A percentile compares a stretch with the other conserved stretches of the same genome.
Evolutionary conservation across 441 rosid genomes (phyloP).

Genomic region (Jatropha multifida): DNA sequence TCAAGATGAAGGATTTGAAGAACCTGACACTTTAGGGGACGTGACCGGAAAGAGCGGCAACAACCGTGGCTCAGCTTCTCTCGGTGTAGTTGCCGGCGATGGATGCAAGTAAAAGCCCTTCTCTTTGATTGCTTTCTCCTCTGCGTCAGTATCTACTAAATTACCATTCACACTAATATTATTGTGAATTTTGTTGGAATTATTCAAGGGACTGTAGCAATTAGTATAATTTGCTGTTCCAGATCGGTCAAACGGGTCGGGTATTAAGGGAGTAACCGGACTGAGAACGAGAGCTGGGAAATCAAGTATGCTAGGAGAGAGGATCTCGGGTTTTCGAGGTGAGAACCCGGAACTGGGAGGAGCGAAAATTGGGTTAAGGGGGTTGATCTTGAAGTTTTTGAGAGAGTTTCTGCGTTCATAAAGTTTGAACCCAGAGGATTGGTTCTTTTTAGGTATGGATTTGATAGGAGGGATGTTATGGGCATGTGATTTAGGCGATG

Average conservation of each 20-base stretch:
- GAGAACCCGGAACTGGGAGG: constrained; percentile 49
- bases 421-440: constrained; percentile 71
- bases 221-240: constrained; percentile 36
- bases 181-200: not conserved
- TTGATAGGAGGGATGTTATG: constrained; percentile 47
- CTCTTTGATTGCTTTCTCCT: constrained; percentile 82
- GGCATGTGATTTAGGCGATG: constrained; percentile 36
- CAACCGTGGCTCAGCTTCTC: constrained; percentile 69
- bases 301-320: constrained; percentile 88
- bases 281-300: constrained; percentile 79
- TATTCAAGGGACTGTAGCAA: constrained; percentile 26
- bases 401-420: constrained; percentile 84
- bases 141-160: constrained; percentile 40
- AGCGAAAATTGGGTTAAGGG: constrained; percentile 54
- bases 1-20: constrained; percentile 49
- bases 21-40: constrained; percentile 75
- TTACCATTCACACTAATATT: constrained; percentile 1
- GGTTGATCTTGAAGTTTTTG: constrained; percentile 79
- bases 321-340: constrained; percentile 69
- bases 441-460: constrained; percentile 49
- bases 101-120: constrained; percentile 84
- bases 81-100: constrained; percentile 73
- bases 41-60: constrained; percentile 89
- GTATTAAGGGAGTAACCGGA: constrained; percentile 83
- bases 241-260: constrained; percentile 80